phyloP scores from a whole-genome alignment of 768 basidiomycete species.

The Leccinum subtestaceum region DNA sequence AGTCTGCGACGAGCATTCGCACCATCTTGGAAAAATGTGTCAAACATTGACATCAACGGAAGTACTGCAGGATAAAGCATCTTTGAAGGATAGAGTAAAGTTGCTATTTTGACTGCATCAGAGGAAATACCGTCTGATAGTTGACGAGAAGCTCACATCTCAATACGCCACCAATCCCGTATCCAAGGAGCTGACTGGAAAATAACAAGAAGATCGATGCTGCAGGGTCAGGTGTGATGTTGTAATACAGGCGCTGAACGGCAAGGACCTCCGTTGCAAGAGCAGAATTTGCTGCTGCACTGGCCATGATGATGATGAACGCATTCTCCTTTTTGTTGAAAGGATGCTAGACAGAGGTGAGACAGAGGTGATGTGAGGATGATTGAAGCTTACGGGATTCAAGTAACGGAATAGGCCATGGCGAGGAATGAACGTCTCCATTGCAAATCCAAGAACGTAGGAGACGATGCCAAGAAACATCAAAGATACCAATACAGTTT shows the following conservation, averaged over 20 bases:
- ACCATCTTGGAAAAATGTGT: slow-evolving; percentile 42
- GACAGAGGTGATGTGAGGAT: background rate
- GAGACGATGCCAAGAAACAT: slow-evolving; percentile 56
- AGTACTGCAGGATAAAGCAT: slow-evolving; percentile 40
- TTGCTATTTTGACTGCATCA: slow-evolving; percentile 16
- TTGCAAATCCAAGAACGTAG: slow-evolving; percentile 45
- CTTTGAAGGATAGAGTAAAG: slow-evolving; percentile 43
- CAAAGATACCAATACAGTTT: slow-evolving; percentile 49
- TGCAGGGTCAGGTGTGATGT: slow-evolving; percentile 45
- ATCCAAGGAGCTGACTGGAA: slow-evolving; percentile 41
- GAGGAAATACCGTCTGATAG: background rate
- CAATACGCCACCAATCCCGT: slow-evolving; percentile 53
- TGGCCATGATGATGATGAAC: slow-evolving; percentile 56
- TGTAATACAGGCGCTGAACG: slow-evolving; percentile 52
- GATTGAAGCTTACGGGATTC: slow-evolving; percentile 38
- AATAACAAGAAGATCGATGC: slow-evolving; percentile 44
- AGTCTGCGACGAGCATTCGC: slow-evolving; percentile 39
- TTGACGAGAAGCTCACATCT: slow-evolving; percentile 34
- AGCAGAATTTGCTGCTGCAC: slow-evolving; percentile 52
- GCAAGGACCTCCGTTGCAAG: slow-evolving; percentile 54
- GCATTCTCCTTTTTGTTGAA: slow-evolving; percentile 63
- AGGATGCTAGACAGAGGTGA: slow-evolving; percentile 39
- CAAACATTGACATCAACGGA: slow-evolving; percentile 26
- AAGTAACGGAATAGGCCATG: slow-evolving; percentile 45
- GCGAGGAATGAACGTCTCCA: slow-evolving; percentile 47